phyloP scores from a whole-genome alignment of 1,284 basidiomycete genomes.

The Apiotrichum gamsii region DNA sequence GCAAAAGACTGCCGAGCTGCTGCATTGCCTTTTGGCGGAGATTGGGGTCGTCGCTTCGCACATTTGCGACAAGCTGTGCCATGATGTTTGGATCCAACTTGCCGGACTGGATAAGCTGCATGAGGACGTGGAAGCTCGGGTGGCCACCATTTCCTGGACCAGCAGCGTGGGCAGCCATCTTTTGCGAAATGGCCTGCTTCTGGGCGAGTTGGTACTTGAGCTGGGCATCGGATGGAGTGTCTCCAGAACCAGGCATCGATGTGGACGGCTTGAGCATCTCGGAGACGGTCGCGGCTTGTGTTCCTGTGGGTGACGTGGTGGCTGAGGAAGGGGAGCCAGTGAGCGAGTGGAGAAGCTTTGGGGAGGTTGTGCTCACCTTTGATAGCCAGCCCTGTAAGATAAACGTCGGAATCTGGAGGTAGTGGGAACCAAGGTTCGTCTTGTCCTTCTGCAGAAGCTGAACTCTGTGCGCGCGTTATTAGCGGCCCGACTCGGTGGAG shows the following conservation, averaged over 20 bases:
- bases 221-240: constrained; percentile 15
- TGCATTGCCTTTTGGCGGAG: constrained; percentile 8
- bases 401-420: constrained; percentile 10
- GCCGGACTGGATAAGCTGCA: constrained; percentile 9
- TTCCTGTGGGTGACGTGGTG: background rate
- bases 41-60: constrained; percentile 9
- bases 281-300: background rate
- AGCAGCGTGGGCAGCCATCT: constrained; percentile 14
- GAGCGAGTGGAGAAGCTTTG: background rate
- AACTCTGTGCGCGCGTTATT: constrained; percentile 1
- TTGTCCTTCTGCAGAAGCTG: constrained; percentile 2
- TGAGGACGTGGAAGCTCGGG: constrained; percentile 6
- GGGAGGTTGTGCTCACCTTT: no score
- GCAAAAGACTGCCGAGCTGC: constrained; percentile 13
- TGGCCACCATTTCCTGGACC: constrained; percentile 1
- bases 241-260: background rate
- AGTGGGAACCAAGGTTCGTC: constrained; percentile 12
- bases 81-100: constrained; percentile 15
- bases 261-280: constrained; percentile 1
- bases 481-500: background rate
- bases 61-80: constrained; percentile 13
- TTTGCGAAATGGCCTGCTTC: constrained; percentile 17
- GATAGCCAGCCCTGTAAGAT: constrained; percentile 12
- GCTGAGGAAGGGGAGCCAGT: background rate
- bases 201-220: constrained; percentile 20